Base-by-base conservation (phyloP, 805 yeast species). In the Ogataea thermomethanolica region DNA sequence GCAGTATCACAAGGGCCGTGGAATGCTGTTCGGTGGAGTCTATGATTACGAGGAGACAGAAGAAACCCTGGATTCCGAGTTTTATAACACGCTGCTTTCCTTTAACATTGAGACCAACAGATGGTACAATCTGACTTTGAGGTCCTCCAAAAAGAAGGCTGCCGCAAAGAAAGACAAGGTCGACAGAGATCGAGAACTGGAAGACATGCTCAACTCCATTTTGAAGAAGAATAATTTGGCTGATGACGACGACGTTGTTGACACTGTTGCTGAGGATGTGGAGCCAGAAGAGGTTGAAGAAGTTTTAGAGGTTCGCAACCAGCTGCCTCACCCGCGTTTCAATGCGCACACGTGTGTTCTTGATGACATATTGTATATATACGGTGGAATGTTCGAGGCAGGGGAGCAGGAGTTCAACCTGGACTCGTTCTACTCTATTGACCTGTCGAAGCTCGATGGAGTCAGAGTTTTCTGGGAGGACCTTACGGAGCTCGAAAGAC, bases 1-100 rank as follows among this genome's bases (percentile, higher is more conserved):
- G 81, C 89, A 81, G 8, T 73, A 73, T 49, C 98, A 91, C 63
- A 84, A 86, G 53, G 95, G 95, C 43, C 79, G 97, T 67, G 97
- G 97, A 43, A 74, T 91, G 8, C 55, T 90, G 56, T 93, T 91
- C 66, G 98, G 98, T 27, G 98, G 98, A 53, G 99, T 93, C 10
- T 90, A 77, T 55, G 98, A 91, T 62, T 85, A 76, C 46, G 96
- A 90, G 52, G 99, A 91, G 63, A 91, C 96, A 10, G 98, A 91
- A 61, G 98, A 93, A 63, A 77, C 84, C 39, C 66, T 91, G 45
- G 91, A 84, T 33, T 87, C 96, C 1, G 78, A 76, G 34, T 91
- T 90, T 60, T 91, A 76, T 65, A 89, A 90, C 59, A 79, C 81
- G 45, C 62, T 91, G 35, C 79, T 78, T 54, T 82, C 95, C 1